Evolutionary conservation across 805 yeast species (phyloP).

Genomic region (Teunomyces tritomae): DNA sequence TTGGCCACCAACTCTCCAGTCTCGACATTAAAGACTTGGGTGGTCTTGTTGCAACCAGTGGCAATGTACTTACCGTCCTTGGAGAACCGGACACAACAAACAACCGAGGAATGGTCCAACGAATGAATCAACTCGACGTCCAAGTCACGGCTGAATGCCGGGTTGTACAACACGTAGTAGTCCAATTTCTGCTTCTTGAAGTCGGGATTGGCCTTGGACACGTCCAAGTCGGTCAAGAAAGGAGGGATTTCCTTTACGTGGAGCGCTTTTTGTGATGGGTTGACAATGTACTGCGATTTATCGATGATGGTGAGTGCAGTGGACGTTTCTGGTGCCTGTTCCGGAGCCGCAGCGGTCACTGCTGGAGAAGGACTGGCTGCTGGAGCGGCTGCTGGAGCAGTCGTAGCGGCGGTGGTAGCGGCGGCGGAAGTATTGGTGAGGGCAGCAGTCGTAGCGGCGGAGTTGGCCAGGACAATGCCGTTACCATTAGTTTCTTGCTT

Average conservation of each 20-base stretch:
- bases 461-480: slow-evolving; percentile 1
- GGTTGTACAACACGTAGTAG: slow-evolving; percentile 87
- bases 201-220: slow-evolving; percentile 69
- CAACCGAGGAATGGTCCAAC: slow-evolving; percentile 89
- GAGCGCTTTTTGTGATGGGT: slow-evolving; percentile 44
- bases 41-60: slow-evolving; percentile 94
- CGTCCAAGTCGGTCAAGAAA: slow-evolving; percentile 76
- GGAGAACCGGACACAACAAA: slow-evolving; percentile 93
- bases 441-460: no score
- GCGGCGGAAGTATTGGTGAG: neutral
- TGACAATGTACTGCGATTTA: slow-evolving; percentile 40
- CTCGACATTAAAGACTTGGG: slow-evolving; percentile 89
- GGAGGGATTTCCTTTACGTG: slow-evolving; percentile 79
- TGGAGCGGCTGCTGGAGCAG: slow-evolving; percentile 5
- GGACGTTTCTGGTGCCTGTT: slow-evolving; percentile 22
- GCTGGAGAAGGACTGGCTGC: slow-evolving; percentile 5
- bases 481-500: slow-evolving; percentile 13
- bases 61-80: slow-evolving; percentile 90
- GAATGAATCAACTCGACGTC: slow-evolving; percentile 90
- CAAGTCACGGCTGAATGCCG: slow-evolving; percentile 60
- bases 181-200: slow-evolving; percentile 81
- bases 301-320: slow-evolving; percentile 37
- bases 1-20: slow-evolving; percentile 88
- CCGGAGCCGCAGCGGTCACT: slow-evolving; percentile 14
- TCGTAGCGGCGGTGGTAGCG: slow-evolving; percentile 1